These are phyloP conservation scores for Nigrospora osmanthi DNA, from an alignment of 2,329 filamentous ascomycete species.

Conservation along the genomic window DNA sequence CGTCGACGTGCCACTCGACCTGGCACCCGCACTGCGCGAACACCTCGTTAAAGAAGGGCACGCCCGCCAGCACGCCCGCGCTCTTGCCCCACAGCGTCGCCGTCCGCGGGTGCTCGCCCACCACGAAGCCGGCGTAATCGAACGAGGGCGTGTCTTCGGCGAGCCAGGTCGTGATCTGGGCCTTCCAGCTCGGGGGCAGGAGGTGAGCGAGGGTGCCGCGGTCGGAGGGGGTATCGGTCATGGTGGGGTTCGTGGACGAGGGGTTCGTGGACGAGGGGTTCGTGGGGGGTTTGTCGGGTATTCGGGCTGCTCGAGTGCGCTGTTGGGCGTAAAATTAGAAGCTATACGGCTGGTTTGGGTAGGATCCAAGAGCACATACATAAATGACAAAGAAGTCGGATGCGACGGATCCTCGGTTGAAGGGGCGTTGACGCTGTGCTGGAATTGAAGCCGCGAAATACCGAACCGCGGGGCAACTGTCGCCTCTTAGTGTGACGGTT, in stretches of 20 bases:
- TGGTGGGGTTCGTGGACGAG: no score
- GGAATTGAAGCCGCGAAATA: no score
- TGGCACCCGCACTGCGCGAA: slow-evolving; percentile 83
- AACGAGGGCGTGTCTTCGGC: slow-evolving; percentile 94
- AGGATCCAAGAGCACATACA: no score
- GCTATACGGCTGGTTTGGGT: no score
- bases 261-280: no score
- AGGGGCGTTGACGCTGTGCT: no score
- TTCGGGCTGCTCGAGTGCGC: no score
- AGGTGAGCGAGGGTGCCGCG: slow-evolving; percentile 54
- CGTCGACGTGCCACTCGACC: slow-evolving; percentile 79
- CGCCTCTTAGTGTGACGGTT: no score
- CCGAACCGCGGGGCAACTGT: no score
- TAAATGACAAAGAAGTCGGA: no score
- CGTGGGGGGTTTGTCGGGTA: neutral
- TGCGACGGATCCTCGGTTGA: no score
- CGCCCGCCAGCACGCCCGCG: slow-evolving; percentile 76
- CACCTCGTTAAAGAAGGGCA: slow-evolving; percentile 93
- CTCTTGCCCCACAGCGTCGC: slow-evolving; percentile 64
- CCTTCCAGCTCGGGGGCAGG: slow-evolving; percentile 78
- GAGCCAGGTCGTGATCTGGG: slow-evolving; percentile 74
- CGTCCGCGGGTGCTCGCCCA: slow-evolving; percentile 60
- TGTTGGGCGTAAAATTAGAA: no score
- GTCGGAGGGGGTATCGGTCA: slow-evolving; percentile 15
- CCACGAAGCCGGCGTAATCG: slow-evolving; percentile 96